Evolutionary conservation across 306 rosid species (phyloP), one percentile per base, ranked within the genome.

Genomic region (Parietaria judaica): DNA sequence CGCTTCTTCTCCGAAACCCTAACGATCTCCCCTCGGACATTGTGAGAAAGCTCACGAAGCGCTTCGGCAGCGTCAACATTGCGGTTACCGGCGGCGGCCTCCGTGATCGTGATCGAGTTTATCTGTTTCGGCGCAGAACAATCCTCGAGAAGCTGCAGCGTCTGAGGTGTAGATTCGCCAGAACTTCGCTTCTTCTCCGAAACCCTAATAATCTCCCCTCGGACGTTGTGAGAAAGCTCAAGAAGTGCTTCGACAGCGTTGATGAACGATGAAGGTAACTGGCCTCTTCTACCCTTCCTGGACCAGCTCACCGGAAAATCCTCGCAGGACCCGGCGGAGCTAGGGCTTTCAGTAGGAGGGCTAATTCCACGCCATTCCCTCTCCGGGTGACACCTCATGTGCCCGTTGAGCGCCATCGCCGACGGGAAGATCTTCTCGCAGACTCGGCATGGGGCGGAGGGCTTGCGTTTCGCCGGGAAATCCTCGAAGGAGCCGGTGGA

Each of bases 301-400:
- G 31, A 23, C 31, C 31, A 23, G 31, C 31, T 23, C 31, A 23
- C 1, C 31, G 31, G 31, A 23, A 23, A 23, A 23, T 36, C 48
- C 5, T 36, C 23, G 3, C 7, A 0, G 11, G 14, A 11, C 0
- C 41, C 3, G 11, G 41, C 7, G 6, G 59, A 10, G 36, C 3
- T 17, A 1, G 34, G 12, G 17, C 47, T 3, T 9, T 13, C 50
- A 8, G 50, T 36, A 2, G 76, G 74, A 3, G 64, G 77, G 34
- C 54, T 61, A 44, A 64, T 64, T 10, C 78, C 82, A 36, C 65
- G 74, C 76, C 69, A 77, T 0, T 34, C 44, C 59, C 73, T 68
- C 34, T 59, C 73, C 6, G 55, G 73, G 46, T 66, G 80, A 11
- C 60, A 51, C 44, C 76, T 71, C 76, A 76, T 76, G 60, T 71